Evolutionary conservation across 495 filamentous ascomycete genomes (phyloP).

Genomic region (Extremus antarcticus): DNA sequence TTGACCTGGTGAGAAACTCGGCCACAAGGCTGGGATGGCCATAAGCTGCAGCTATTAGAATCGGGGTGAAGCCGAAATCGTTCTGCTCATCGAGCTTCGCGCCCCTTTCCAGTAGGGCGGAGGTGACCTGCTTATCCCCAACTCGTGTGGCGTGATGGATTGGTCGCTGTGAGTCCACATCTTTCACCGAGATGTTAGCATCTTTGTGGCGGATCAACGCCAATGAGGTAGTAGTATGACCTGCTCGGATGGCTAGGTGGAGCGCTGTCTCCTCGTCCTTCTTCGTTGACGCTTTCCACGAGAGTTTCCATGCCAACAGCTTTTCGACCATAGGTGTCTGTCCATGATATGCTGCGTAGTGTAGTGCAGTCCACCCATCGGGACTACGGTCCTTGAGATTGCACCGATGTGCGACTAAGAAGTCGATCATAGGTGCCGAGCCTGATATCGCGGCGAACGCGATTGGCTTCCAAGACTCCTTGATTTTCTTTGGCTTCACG

Average conservation of each 20-base stretch:
- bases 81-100: constrained; percentile 19
- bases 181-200: constrained; percentile 13
- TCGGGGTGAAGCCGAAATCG: constrained; percentile 22
- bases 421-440: constrained; percentile 16
- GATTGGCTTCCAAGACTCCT: constrained; percentile 8
- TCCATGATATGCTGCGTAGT: constrained; percentile 10
- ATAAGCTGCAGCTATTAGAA: constrained; percentile 25
- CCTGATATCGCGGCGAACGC: constrained; percentile 13
- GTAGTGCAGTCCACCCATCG: constrained; percentile 11
- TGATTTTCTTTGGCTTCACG: constrained; percentile 17
- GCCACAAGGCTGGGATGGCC: constrained; percentile 20
- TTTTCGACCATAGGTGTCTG: constrained; percentile 14
- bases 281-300: constrained; percentile 15
- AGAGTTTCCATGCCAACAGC: constrained; percentile 6
- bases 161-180: constrained; percentile 18
- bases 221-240: constrained; percentile 10
- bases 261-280: constrained; percentile 18
- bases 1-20: constrained; percentile 15
- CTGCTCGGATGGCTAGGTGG: constrained; percentile 15
- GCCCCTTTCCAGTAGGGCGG: constrained; percentile 15
- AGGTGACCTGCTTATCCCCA: constrained; percentile 14
- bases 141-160: constrained; percentile 23
- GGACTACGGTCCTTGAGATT: constrained; percentile 13
- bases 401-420: constrained; percentile 7
- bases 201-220: constrained; percentile 16